Evolutionary conservation across 169 alveolate species (phyloP), one percentile per base, ranked within the genome.

Genomic region (Plasmodium fragile): DNA sequence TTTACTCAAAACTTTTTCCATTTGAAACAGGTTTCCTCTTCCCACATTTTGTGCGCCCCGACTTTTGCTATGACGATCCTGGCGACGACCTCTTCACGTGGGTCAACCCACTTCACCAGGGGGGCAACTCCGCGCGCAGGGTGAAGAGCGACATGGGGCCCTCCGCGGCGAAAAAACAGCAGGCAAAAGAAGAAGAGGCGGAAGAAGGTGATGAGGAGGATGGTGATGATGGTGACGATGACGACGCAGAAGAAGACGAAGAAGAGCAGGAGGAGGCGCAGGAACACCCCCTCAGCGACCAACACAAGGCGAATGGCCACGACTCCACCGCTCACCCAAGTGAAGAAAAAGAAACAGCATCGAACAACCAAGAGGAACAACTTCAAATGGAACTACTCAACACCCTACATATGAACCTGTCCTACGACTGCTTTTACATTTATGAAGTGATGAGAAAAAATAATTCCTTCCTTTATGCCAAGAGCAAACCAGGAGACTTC

Each of bases 391-490:
- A 87, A 13, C 41, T 77, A 28, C 85, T 87, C 32, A 39, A 75
- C 39, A 77, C 71, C 16, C 82, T 87, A 52, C 22, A 77, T 49
- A 41, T 87, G 87, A 87, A 87, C 81, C 89, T 77, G 13, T 75
- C 85, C 28, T 87, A 87, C 71, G 49, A 53, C 22, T 87, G 85
- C 80, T 55, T 78, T 16, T 87, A 87, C 34, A 87, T 87, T 77
- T 87, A 87, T 87, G 93, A 87, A 77, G 18, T 77, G 13, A 87
- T 87, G 93, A 81, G 80, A 43, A 70, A 32, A 55, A 41, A 73
- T 6, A 13, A 77, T 39, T 70, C 77, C 16, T 75, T 87, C 80
- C 81, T 87, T 41, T 77, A 87, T 87, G 7, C 81, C 13, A 75
- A 25, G 25, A 77, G 41, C 75, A 53, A 77, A 28, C 93, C 93